These are phyloP conservation scores for Magnaporthales sp. DNA, from an alignment of 2,329 filamentous ascomycete genomes.

Conservation along the genomic window DNA sequence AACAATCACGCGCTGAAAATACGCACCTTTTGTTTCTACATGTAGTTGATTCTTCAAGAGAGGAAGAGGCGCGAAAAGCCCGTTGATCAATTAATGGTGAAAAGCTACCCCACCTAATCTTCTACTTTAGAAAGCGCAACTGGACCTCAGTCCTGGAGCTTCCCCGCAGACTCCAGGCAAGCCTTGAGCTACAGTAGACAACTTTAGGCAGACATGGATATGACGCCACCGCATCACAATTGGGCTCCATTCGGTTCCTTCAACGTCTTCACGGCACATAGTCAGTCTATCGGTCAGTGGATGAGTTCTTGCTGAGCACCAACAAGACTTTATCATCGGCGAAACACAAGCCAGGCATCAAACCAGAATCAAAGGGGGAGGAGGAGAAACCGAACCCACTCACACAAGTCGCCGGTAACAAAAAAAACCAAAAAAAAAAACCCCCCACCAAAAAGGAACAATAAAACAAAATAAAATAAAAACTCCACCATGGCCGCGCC, in stretches of 20 bases:
- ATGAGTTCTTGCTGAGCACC: too few relatives aligned
- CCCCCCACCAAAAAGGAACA: neutral
- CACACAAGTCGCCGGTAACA: too few relatives aligned
- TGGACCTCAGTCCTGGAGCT: neutral
- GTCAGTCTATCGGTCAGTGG: too few relatives aligned
- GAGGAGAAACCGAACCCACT: too few relatives aligned
- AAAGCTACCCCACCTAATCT: neutral
- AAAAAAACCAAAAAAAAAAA: neutral
- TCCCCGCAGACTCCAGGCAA: neutral
- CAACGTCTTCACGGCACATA: neutral
- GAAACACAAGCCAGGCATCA: neutral
- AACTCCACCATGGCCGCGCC: neutral
- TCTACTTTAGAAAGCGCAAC: neutral
- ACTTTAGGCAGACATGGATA: neutral
- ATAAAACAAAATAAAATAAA: neutral
- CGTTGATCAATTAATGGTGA: too few relatives aligned
- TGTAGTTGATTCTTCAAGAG: too few relatives aligned
- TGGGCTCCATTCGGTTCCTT: neutral
- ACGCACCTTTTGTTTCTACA: too few relatives aligned
- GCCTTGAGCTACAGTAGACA: neutral
- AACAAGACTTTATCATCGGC: too few relatives aligned
- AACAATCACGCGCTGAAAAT: neutral
- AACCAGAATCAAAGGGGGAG: too few relatives aligned
- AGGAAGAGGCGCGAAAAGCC: neutral
- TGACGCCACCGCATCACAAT: neutral